These are phyloP conservation scores for Psilocybe sp. DNA, from an alignment of 768 basidiomycete genomes.

Conservation along the genomic window DNA sequence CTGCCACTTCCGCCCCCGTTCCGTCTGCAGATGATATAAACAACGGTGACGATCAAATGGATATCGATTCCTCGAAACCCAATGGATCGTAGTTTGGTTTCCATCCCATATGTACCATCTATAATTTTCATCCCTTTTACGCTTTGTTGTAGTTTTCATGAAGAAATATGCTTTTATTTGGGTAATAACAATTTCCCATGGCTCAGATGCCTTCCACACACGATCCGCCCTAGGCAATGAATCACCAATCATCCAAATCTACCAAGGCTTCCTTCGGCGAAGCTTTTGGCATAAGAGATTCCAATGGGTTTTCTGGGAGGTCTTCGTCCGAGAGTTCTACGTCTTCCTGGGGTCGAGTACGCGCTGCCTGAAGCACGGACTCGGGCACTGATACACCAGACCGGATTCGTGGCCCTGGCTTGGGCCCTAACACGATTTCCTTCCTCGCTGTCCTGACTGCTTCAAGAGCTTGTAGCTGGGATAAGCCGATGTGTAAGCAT, in stretches of 20 bases:
- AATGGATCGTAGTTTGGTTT: constrained; percentile 1
- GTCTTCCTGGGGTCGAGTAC: too few species aligned
- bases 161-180: neutral
- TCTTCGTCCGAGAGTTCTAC: too few species aligned
- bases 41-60: constrained; percentile 18
- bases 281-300: neutral
- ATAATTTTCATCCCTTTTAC: neutral
- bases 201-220: neutral
- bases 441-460: constrained; percentile 48
- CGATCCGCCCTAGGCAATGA: neutral
- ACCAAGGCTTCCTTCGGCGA: constrained; percentile 29
- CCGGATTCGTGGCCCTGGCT: constrained; percentile 61
- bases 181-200: neutral
- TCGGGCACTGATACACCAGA: constrained; percentile 51
- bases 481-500: constrained; percentile 1
- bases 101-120: neutral
- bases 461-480: constrained; percentile 56
- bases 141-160: neutral
- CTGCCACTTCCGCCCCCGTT: constrained; percentile 25
- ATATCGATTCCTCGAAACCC: constrained; percentile 8
- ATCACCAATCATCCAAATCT: constrained; percentile 42
- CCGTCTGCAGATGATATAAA: constrained; percentile 26
- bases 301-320: too few species aligned
- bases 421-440: constrained; percentile 56
- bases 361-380: neutral